Conservation (phyloP, 257 asterid species). For the Solanum chmielewskii region DNA sequence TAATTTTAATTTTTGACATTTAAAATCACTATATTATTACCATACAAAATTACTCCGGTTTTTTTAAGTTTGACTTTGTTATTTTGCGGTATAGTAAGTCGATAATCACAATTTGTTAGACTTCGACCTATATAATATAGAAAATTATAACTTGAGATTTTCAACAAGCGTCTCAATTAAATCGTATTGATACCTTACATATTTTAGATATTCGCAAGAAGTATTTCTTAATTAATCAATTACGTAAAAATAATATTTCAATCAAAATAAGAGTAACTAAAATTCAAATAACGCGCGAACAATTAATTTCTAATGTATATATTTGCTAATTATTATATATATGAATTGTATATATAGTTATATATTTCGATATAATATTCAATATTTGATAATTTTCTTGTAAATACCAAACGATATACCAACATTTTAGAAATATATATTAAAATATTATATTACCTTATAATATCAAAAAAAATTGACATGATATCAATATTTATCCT, state of each 20-base stretch:
- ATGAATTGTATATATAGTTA: too few species aligned
- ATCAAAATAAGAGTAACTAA: not conserved
- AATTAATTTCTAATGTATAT: not conserved
- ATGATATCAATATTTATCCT: not conserved
- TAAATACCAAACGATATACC: not conserved
- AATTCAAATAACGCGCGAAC: not conserved
- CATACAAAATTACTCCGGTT: rapidly evolving
- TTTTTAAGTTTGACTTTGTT: not conserved
- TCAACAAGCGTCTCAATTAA: not conserved
- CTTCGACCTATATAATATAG: not conserved
- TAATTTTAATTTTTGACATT: not conserved
- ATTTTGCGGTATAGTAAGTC: not conserved
- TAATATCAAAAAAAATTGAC: not conserved
- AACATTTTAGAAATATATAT: not conserved
- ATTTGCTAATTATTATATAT: not conserved
- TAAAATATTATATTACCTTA: not conserved
- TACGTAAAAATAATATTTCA: not conserved
- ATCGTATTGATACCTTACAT: not conserved
- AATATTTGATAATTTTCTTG: not conserved
- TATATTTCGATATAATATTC: not conserved
- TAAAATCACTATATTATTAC: too few species aligned
- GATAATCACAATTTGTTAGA: rapidly evolving
- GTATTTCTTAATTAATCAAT: not conserved
- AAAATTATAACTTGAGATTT: not conserved
- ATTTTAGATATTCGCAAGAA: not conserved